Evolutionary conservation across 345 rosid genomes (phyloP).

Genomic region (Lumnitzera littorea): DNA sequence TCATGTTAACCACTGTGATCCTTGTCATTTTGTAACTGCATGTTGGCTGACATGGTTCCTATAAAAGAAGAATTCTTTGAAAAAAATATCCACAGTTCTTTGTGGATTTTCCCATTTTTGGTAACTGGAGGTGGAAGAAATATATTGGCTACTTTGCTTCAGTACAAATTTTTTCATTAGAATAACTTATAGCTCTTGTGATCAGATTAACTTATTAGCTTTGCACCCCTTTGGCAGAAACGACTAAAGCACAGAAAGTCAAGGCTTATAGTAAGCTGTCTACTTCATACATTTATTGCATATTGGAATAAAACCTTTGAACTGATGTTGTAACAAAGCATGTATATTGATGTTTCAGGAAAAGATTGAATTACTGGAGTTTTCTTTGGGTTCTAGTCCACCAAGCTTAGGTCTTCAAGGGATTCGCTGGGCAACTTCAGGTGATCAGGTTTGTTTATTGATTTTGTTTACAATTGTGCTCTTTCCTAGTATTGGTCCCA

Average conservation of each 20-base stretch:
- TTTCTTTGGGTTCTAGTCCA: conserved; percentile 74
- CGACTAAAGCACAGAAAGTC: conserved; percentile 66
- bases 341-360: conserved; percentile 38
- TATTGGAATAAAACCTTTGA: not conserved
- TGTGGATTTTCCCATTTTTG: no score
- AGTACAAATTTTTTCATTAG: no score
- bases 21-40: no score
- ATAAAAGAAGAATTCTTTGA: no score
- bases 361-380: conserved; percentile 68
- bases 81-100: no score
- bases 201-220: not conserved
- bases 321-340: conserved; percentile 10
- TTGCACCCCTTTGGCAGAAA: conserved; percentile 44
- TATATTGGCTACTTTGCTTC: no score
- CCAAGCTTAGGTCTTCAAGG: conserved; percentile 83
- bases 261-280: conserved; percentile 64
- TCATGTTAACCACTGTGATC: no score
- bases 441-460: conserved; percentile 67
- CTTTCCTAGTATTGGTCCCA: no score
- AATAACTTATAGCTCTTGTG: not conserved
- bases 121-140: no score
- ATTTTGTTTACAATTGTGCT: not conserved
- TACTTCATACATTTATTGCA: not conserved
- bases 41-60: no score
- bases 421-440: conserved; percentile 66